Evolutionary conservation across 2,329 filamentous ascomycete genomes (phyloP), one percentile per base, ranked within the genome.

Genomic region (Paecilomyces sp.): DNA sequence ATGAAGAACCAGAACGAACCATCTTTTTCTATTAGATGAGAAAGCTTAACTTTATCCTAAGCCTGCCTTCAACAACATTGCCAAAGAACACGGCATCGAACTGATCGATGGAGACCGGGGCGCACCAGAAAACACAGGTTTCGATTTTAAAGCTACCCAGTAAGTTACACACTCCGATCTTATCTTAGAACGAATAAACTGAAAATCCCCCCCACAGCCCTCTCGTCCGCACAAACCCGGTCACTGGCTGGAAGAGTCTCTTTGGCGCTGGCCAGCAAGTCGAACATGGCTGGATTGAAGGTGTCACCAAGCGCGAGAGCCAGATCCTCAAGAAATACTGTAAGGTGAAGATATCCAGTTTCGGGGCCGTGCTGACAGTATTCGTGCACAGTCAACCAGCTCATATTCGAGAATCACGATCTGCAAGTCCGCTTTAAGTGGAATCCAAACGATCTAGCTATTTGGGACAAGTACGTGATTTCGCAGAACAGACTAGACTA

Each of bases 121-220:
- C 1, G 81, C 79, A 1, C 82, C 81, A 1, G 70, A 83, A 54
- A 85, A 85, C 62, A 72, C 80, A 50, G 83, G 83, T 51, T 71
- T 72, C 7, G 74, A 76, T 22, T 74, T 85, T 41, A 70, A 67
- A 52, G 77, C 82, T 0, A 72, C 67, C 2, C 73, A 75, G 56
- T 58, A 41, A 58, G 56, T 34, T 31, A 18, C 4, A 6, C 15
- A 5, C 13, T 55, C 24, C 25, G 1, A 2, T 28, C 11, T 18
- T 7, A 52, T 18, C 50, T 24, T 5, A 18, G 12, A 12, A 15
- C 7, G 50, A 53, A 24, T 12, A 3, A 22, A 25, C 53, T 55
- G n/a, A 11, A 1, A 18, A 12, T 13, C 2, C 15, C 7, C 24
- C 36, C 25, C 15, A 25, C 7, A 55, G 53, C 71, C 64, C 65